Evolutionary conservation across 352 stramenopile species (phyloP).

Genomic region (Pythium aristosporum): DNA sequence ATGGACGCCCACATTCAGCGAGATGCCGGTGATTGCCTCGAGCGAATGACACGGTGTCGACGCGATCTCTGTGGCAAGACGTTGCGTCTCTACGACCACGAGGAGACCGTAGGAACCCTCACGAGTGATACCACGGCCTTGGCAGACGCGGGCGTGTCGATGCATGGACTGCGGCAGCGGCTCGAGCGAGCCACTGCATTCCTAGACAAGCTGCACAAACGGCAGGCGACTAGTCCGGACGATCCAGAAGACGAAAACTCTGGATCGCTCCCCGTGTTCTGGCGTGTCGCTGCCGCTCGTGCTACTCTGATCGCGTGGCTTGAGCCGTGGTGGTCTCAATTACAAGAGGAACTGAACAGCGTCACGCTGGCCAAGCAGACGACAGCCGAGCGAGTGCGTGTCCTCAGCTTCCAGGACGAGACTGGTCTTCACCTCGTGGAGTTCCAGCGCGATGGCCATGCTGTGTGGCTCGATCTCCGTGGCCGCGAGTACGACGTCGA

Average conservation of each 20-base stretch:
- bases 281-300: neutral
- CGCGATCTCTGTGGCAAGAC: conserved; percentile 70
- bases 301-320: conserved; percentile 18
- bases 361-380: conserved; percentile 15
- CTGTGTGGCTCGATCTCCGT: conserved; percentile 42
- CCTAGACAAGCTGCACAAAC: conserved; percentile 10
- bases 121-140: neutral
- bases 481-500: conserved; percentile 48
- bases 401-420: conserved; percentile 40
- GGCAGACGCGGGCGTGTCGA: neutral
- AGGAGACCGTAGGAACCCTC: neutral
- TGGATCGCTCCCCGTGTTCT: conserved; percentile 4
- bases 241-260: conserved; percentile 4
- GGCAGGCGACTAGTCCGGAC: neutral
- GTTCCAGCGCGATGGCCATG: conserved; percentile 47
- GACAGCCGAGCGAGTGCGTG: conserved; percentile 28
- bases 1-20: conserved; percentile 42
- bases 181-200: conserved; percentile 14
- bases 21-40: conserved; percentile 47
- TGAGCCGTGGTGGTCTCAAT: neutral
- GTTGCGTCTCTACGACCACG: conserved; percentile 46
- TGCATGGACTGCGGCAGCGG: conserved; percentile 18
- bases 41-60: conserved; percentile 40
- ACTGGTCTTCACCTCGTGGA: conserved; percentile 47
- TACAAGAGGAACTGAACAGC: conserved; percentile 4